Percentiles rank a stretch among this genome's conserved stretches.
phyloP scores from a whole-genome alignment of 306 rosid genomes.

The Vicia faba region DNA sequence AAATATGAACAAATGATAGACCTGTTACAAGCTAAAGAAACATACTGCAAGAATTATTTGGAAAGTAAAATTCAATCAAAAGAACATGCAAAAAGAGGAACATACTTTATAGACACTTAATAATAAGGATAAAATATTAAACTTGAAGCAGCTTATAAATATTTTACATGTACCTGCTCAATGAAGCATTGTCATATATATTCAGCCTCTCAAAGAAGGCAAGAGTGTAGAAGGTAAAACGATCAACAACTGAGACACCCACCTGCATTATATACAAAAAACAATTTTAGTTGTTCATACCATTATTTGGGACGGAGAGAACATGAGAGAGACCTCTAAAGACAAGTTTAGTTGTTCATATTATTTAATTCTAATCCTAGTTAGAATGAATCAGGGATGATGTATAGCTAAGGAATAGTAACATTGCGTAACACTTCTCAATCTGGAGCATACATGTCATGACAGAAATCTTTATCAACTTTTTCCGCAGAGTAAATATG shows the following conservation, averaged over 20 bases:
- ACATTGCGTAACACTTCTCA: neutral
- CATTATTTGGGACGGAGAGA: neutral
- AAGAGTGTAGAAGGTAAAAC: constrained; percentile 90
- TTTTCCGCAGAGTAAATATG: too few relatives aligned
- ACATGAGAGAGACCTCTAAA: neutral
- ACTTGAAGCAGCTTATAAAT: neutral
- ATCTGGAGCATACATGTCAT: neutral
- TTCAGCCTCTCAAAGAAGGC: constrained; percentile 91
- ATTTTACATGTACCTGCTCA: constrained; percentile 64
- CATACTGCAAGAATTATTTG: constrained; percentile 9
- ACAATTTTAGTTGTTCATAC: constrained; percentile 5
- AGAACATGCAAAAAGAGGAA: constrained; percentile 22
- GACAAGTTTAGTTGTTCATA: neutral
- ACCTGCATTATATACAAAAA: constrained; percentile 54
- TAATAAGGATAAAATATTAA: constrained; percentile 13
- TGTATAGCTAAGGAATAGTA: neutral
- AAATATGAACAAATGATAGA: neutral
- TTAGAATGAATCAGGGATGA: neutral
- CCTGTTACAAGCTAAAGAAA: constrained; percentile 20
- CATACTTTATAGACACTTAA: neutral
- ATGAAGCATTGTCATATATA: constrained; percentile 90
- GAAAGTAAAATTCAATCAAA: constrained; percentile 34
- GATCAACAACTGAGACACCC: constrained; percentile 97
- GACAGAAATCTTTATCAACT: too few relatives aligned
- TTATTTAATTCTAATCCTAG: neutral